These are phyloP conservation scores for Leccinum uliginosum DNA, from an alignment of 768 basidiomycete genomes.

Conservation along the genomic window DNA sequence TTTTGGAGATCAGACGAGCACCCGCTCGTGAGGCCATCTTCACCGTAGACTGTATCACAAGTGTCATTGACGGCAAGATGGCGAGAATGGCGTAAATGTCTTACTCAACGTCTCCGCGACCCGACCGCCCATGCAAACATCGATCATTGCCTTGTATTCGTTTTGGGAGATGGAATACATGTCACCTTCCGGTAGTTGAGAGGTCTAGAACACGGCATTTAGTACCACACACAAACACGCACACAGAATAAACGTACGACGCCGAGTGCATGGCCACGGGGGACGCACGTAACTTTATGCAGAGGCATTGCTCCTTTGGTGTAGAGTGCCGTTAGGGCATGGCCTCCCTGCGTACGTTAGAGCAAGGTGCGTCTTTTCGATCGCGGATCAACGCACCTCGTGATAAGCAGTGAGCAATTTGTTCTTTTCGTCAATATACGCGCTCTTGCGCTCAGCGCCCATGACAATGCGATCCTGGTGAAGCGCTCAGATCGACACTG, in stretches of 20 bases:
- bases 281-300: constrained; percentile 97
- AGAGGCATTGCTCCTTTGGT: constrained; percentile 95
- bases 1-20: constrained; percentile 82
- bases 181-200: constrained; percentile 74
- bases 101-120: constrained; percentile 88
- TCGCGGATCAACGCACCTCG: constrained; percentile 52
- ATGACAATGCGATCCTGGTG: constrained; percentile 86
- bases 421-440: constrained; percentile 81
- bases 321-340: constrained; percentile 91
- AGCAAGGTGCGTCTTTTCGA: neutral
- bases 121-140: constrained; percentile 91
- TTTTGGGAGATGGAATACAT: constrained; percentile 64
- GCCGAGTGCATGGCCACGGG: constrained; percentile 91
- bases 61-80: constrained; percentile 8
- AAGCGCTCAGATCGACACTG: neutral
- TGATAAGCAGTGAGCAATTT: constrained; percentile 95
- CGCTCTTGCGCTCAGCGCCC: constrained; percentile 92
- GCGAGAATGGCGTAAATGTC: constrained; percentile 17
- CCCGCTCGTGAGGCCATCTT: constrained; percentile 86
- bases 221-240: constrained; percentile 2
- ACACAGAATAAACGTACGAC: constrained; percentile 47
- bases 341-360: constrained; percentile 61
- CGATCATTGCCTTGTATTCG: constrained; percentile 78
- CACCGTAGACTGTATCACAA: constrained; percentile 65
- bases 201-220: constrained; percentile 43